Percentiles rank a stretch among this genome's conserved stretches.
These are phyloP conservation scores for Nepenthes alata DNA, from an alignment of 179 eudicot species.

Conservation along the genomic window DNA sequence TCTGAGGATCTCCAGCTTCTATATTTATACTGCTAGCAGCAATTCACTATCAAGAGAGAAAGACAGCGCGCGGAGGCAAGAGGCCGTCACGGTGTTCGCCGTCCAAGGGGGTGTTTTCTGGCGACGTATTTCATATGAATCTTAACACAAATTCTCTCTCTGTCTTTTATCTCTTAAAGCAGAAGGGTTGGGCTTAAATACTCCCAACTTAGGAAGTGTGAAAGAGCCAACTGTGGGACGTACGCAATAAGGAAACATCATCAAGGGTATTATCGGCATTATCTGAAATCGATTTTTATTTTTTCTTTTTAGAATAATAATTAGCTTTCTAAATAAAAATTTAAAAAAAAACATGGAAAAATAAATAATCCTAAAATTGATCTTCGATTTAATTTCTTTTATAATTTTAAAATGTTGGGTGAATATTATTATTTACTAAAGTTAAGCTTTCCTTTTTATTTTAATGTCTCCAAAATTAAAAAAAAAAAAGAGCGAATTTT, in stretches of 20 bases:
- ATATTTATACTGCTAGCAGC: background rate
- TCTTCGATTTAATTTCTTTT: too few relatives aligned
- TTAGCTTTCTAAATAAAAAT: too few relatives aligned
- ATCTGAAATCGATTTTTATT: too few relatives aligned
- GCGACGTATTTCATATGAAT: background rate
- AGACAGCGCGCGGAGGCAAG: background rate
- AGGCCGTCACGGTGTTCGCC: background rate
- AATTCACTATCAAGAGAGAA: background rate
- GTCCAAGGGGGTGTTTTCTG: background rate
- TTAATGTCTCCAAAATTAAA: background rate
- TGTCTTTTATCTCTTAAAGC: background rate
- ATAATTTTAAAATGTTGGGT: too few relatives aligned
- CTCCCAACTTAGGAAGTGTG: too few relatives aligned
- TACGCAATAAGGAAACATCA: too few relatives aligned
- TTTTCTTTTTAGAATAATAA: too few relatives aligned
- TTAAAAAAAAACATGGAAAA: too few relatives aligned
- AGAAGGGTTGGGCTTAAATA: background rate
- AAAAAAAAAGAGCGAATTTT: background rate
- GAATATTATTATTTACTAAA: too few relatives aligned
- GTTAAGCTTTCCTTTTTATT: background rate
- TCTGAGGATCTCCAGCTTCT: conserved; percentile 16
- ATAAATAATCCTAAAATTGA: too few relatives aligned
- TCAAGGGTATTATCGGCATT: too few relatives aligned
- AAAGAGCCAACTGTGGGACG: too few relatives aligned
- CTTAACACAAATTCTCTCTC: background rate